These are phyloP conservation scores for sweet orange (Citrus sinensis) DNA, from an alignment of 345 rosid species.

Conservation along the genomic window DVS_A1.0 CM039166.1:20148001-20148500, in stretches of 20 bases:
- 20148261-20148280: neutral
- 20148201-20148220: neutral
- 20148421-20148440: no score
- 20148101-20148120: neutral
- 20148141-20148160: neutral
- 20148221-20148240: neutral
- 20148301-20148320: neutral
- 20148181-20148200: neutral
- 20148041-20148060: neutral
- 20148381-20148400: no score
- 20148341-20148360: neutral
- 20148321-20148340: neutral
- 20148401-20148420: no score
- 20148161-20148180: neutral
- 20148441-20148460: no score
- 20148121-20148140: neutral
- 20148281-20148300: neutral
- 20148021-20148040: neutral
- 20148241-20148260: neutral
- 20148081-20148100: neutral
- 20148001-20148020: neutral
- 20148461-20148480: no score
- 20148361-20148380: neutral
- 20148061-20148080: neutral
- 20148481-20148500: no score